Evolutionary conservation across 192 early-diverging fungal genomes (phyloP), one percentile per base, ranked within the genome.

Genomic region (Backusella australiensis): DNA sequence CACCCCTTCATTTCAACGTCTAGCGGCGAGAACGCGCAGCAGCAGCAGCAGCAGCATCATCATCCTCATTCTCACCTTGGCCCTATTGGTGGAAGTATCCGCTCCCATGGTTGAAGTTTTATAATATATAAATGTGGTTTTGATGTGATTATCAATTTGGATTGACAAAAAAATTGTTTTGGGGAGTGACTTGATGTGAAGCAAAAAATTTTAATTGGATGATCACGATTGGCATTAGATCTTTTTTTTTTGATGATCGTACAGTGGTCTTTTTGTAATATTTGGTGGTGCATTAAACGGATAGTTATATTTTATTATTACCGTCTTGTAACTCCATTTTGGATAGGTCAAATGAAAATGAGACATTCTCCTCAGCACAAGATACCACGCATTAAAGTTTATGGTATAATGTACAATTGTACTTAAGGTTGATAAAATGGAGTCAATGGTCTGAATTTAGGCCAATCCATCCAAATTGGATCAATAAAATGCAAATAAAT

Each of bases 1-100:
- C 70, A 71, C 26, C 70, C 70, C 29, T 71, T 71, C 42, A 71
- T 71, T 34, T 44, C 70, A 39, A 39, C 68, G 26, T 21, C 68
- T 26, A 63, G 56, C n/a, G 56, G 23, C 11, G 56, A 63, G 26
- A 63, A 29, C 56, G 12, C 56, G 26, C 56, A 63, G 2, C 32
- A 32, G 32, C 32, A 32, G 21, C 52, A 52, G 21, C 52, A 52
- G 2, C 53, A 59, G 4, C 56, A 59, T 11, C n/a, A 6, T 21
- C 49, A 53, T n/a, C 6, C 17, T 53, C 56, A 63, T 29, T 23
- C 29, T 63, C 21, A 29, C 7, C 26, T 63, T 23, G 56, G 56
- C 29, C 56, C 56, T 63, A 63, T 63, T 29, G 56, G 56, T 29
- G 56, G 56, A 63, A 63, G 56, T 14, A 63, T 63, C 26, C 56